Evolutionary conservation across 129 eudicot genomes (phyloP).

Genomic region (Scalesia atractyloides): DNA sequence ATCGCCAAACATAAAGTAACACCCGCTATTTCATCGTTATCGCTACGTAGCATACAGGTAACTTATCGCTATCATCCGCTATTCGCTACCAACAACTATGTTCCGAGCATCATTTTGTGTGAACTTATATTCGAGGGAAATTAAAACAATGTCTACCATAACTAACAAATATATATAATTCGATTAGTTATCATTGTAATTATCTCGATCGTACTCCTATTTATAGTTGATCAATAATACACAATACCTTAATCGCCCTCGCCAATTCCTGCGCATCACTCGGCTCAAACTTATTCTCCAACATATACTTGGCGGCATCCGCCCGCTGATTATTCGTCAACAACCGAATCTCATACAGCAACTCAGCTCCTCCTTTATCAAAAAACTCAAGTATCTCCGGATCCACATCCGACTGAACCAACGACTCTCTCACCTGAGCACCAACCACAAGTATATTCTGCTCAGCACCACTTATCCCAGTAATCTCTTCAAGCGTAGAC

Average conservation of each 20-base stretch:
- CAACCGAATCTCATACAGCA: conserved; percentile 62
- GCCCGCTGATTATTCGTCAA: conserved; percentile 53
- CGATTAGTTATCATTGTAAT: too few relatives aligned
- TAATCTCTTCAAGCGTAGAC: conserved; percentile 62
- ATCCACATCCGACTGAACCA: conserved; percentile 42
- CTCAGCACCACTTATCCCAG: conserved; percentile 65
- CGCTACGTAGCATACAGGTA: too few relatives aligned
- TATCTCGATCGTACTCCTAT: too few relatives aligned
- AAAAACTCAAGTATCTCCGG: conserved; percentile 42
- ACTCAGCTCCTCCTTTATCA: conserved; percentile 53
- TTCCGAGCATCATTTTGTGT: too few relatives aligned
- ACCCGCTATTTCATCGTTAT: too few relatives aligned
- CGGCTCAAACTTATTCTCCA: conserved; percentile 39
- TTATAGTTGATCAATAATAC: too few relatives aligned
- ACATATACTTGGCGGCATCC: conserved; percentile 48
- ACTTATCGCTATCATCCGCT: too few relatives aligned
- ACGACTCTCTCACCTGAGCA: conserved; percentile 62
- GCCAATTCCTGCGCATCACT: conserved; percentile 58
- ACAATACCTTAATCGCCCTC: conserved; percentile 45
- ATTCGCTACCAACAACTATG: too few relatives aligned
- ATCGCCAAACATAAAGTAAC: too few relatives aligned
- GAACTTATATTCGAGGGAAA: too few relatives aligned
- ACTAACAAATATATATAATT: too few relatives aligned
- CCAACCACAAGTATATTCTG: conserved; percentile 74
- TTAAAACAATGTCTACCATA: too few relatives aligned